A percentile compares a stretch with the other conserved stretches of the same genome.
phyloP scores from a whole-genome alignment of 1,284 basidiomycete species.

The Rhizopogon hawkerae region DNA sequence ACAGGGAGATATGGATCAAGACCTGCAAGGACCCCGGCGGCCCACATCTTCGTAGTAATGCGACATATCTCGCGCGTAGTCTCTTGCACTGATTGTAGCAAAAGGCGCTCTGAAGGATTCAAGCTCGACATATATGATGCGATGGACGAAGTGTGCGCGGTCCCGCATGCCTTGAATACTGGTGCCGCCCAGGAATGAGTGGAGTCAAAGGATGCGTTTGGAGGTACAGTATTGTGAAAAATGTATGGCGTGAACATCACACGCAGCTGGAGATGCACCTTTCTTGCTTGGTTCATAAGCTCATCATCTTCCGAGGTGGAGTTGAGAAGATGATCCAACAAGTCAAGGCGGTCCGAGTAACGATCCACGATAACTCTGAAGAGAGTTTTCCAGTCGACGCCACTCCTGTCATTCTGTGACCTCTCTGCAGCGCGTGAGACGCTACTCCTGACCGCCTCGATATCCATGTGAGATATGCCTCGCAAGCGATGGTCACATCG shows the following conservation, averaged over 20 bases:
- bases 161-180: conserved; percentile 26
- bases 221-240: conserved; percentile 1
- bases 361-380: conserved; percentile 35
- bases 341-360: conserved; percentile 35
- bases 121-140: conserved; percentile 14
- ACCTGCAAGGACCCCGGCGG: conserved; percentile 28
- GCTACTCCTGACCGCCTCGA: conserved; percentile 11
- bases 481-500: conserved; percentile 24
- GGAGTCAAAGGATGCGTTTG: neutral
- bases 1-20: conserved; percentile 15
- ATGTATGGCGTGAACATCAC: conserved; percentile 10
- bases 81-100: conserved; percentile 29
- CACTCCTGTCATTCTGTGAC: conserved; percentile 20
- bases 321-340: conserved; percentile 31
- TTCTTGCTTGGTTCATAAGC: conserved; percentile 6
- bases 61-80: conserved; percentile 40
- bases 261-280: conserved; percentile 6
- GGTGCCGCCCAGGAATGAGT: conserved; percentile 22
- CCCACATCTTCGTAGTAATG: conserved; percentile 37
- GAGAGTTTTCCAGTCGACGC: conserved; percentile 39
- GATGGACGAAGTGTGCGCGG: conserved; percentile 29
- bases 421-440: conserved; percentile 19
- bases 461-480: conserved; percentile 23
- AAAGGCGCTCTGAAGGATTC: conserved; percentile 29
- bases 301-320: conserved; percentile 5